These are phyloP conservation scores for Puccinia triticina DNA, from an alignment of 1,284 basidiomycete genomes.

Conservation along the genomic window DNA sequence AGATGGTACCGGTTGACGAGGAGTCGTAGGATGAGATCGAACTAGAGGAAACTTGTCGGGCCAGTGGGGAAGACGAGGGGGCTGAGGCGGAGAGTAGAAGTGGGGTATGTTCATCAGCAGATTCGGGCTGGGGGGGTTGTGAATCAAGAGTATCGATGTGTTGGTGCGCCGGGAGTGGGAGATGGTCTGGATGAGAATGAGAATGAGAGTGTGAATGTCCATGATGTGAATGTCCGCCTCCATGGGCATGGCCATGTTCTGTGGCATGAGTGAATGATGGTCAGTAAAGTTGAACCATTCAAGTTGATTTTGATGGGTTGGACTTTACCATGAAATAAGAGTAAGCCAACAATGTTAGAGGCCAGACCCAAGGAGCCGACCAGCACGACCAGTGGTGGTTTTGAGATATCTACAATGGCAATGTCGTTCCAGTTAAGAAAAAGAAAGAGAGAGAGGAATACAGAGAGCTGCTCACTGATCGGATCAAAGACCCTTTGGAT, in stretches of 20 bases:
- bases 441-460: slow-evolving; percentile 15
- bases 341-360: slow-evolving; percentile 89
- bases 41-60: slow-evolving; percentile 23
- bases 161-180: not conserved
- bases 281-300: not conserved
- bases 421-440: slow-evolving; percentile 40
- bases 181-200: slow-evolving; percentile 27
- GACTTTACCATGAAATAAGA: slow-evolving; percentile 86
- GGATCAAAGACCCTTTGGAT: slow-evolving; percentile 67
- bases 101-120: slow-evolving; percentile 28
- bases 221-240: slow-evolving; percentile 9
- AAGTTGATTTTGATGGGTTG: not conserved
- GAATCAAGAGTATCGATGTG: not conserved
- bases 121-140: not conserved
- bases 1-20: not conserved
- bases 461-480: slow-evolving; percentile 10
- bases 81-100: not conserved
- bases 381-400: slow-evolving; percentile 81
- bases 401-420: slow-evolving; percentile 75
- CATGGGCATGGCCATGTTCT: too few species aligned
- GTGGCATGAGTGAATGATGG: slow-evolving; percentile 1
- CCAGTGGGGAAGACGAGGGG: not conserved
- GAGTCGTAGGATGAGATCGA: slow-evolving; percentile 24
- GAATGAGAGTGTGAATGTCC: slow-evolving; percentile 48
- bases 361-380: slow-evolving; percentile 87